These are phyloP conservation scores for Ormosia semicastrata DNA, from an alignment of 306 rosid species.

Conservation along the genomic window DNA sequence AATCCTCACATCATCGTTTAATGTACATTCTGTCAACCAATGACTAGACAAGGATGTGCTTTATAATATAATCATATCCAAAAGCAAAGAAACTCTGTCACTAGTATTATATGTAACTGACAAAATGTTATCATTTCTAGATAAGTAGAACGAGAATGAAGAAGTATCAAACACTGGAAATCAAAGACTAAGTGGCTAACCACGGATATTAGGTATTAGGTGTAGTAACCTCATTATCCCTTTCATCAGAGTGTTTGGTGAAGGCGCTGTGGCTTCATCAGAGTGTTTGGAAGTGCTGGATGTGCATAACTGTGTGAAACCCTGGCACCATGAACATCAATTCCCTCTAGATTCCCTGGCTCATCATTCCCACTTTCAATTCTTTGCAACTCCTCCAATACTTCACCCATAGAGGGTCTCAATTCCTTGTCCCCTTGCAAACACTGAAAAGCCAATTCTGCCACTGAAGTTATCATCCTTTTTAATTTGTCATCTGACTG, in stretches of 20 bases:
- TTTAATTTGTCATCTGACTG: conserved; percentile 10
- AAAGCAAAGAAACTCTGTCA: neutral
- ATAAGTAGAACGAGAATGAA: neutral
- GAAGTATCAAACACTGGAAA: neutral
- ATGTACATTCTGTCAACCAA: neutral
- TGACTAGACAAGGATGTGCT: neutral
- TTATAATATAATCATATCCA: neutral
- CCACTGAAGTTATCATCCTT: conserved; percentile 18
- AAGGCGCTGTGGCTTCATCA: conserved; percentile 26
- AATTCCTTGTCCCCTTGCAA: conserved; percentile 27
- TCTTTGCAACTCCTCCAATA: conserved; percentile 19
- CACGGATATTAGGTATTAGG: conserved; percentile 32
- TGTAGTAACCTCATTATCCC: conserved; percentile 33
- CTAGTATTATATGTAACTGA: neutral
- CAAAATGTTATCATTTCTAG: neutral
- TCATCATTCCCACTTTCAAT: conserved; percentile 18
- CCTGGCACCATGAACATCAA: neutral
- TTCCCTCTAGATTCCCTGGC: neutral
- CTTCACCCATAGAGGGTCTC: conserved; percentile 41
- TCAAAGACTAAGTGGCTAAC: conserved; percentile 5
- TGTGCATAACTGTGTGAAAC: neutral
- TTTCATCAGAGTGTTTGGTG: conserved; percentile 33
- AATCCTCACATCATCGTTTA: neutral
- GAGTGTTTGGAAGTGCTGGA: conserved; percentile 27
- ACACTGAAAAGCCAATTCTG: conserved; percentile 35